A percentile compares a stretch with the other conserved stretches of the same genome.
phyloP scores from a whole-genome alignment of 1,139 yeast genomes.

The Zygosaccharomyces pseudobailii region DNA sequence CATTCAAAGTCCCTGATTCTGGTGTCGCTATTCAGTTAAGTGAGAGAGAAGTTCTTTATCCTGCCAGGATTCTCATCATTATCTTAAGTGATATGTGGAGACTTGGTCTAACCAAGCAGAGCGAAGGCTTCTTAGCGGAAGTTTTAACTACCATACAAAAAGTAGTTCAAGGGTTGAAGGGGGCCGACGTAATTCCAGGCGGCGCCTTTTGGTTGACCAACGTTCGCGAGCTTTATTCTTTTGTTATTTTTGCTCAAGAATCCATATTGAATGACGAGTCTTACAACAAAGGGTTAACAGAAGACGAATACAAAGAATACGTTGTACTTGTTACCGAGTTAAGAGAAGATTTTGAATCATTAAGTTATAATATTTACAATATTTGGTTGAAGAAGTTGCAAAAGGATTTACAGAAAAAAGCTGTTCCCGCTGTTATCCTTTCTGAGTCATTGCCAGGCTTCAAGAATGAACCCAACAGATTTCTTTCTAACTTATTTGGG shows the following conservation, averaged over 20 bases:
- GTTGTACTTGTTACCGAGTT: constrained; percentile 86
- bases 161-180: constrained; percentile 64
- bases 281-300: constrained; percentile 79
- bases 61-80: constrained; percentile 90
- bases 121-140: constrained; percentile 87
- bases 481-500: constrained; percentile 71
- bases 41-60: constrained; percentile 90
- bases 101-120: constrained; percentile 85
- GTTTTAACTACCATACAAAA: constrained; percentile 85
- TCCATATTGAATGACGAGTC: constrained; percentile 82
- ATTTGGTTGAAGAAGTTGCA: constrained; percentile 98
- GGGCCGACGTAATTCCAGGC: constrained; percentile 82
- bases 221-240: constrained; percentile 91
- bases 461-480: constrained; percentile 79
- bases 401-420: constrained; percentile 85
- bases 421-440: constrained; percentile 87
- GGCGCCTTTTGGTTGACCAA: constrained; percentile 98
- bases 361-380: constrained; percentile 90
- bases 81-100: constrained; percentile 98
- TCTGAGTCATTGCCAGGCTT: constrained; percentile 97
- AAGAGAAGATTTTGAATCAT: constrained; percentile 88
- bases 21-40: constrained; percentile 77
- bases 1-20: constrained; percentile 85
- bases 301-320: constrained; percentile 85
- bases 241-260: constrained; percentile 88